These are phyloP conservation scores for Pichia scutulata DNA, from an alignment of 805 yeast genomes.

Conservation along the genomic window DNA sequence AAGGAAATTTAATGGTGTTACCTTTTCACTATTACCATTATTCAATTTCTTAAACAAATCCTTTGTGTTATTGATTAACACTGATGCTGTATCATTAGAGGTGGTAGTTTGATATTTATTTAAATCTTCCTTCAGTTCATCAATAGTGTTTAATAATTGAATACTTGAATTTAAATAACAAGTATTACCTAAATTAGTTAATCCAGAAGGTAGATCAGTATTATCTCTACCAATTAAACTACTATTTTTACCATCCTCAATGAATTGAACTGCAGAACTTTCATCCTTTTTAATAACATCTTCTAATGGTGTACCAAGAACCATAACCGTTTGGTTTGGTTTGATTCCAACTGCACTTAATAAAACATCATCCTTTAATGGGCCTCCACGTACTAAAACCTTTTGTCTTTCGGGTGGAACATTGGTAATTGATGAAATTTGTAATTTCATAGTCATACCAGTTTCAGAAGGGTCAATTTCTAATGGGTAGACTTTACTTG, in stretches of 20 bases:
- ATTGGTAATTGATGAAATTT: slow-evolving; percentile 64
- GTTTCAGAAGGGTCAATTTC: slow-evolving; percentile 47
- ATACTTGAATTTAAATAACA: slow-evolving; percentile 69
- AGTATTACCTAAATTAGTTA: slow-evolving; percentile 66
- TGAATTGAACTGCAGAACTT: slow-evolving; percentile 45
- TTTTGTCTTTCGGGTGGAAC: slow-evolving; percentile 90
- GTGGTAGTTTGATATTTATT: slow-evolving; percentile 12
- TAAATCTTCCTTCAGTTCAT: slow-evolving; percentile 34
- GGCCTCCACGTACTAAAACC: slow-evolving; percentile 84
- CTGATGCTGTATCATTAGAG: slow-evolving; percentile 16
- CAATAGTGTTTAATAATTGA: slow-evolving; percentile 44
- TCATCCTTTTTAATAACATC: slow-evolving; percentile 39
- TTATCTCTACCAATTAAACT: slow-evolving; percentile 14
- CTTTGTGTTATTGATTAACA: slow-evolving; percentile 30
- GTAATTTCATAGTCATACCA: slow-evolving; percentile 57
- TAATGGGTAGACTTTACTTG: slow-evolving; percentile 58
- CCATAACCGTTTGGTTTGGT: slow-evolving; percentile 67
- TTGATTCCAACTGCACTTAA: slow-evolving; percentile 49
- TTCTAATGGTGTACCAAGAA: slow-evolving; percentile 83
- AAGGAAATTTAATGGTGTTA: slow-evolving; percentile 64
- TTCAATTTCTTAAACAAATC: slow-evolving; percentile 39
- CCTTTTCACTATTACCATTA: slow-evolving; percentile 31
- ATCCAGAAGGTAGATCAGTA: slow-evolving; percentile 51
- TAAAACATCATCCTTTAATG: slow-evolving; percentile 59
- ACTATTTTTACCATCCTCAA: slow-evolving; percentile 50